phyloP scores from a whole-genome alignment of 495 filamentous ascomycete species.

The Penicillium bialowiezense region DNA sequence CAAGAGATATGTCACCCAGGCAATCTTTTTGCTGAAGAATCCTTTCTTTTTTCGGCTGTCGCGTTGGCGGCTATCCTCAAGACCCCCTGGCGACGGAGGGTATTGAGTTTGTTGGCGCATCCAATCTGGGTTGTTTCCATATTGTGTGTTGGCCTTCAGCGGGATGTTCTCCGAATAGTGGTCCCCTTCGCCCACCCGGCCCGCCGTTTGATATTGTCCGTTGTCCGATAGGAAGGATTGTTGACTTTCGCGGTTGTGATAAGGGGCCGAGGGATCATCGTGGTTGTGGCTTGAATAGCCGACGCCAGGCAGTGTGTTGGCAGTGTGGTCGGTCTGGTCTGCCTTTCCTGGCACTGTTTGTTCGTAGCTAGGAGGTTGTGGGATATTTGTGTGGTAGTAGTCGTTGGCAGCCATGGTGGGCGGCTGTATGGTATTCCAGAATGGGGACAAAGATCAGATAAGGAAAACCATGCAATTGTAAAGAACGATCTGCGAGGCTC shows the following conservation, averaged over 20 bases:
- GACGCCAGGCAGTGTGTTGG: slow-evolving; percentile 27
- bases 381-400: slow-evolving; percentile 61
- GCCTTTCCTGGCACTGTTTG: slow-evolving; percentile 27
- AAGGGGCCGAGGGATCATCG: slow-evolving; percentile 28
- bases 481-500: not conserved
- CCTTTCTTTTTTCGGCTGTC: slow-evolving; percentile 37
- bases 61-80: slow-evolving; percentile 12
- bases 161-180: slow-evolving; percentile 54
- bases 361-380: slow-evolving; percentile 43
- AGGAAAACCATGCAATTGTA: not conserved
- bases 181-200: slow-evolving; percentile 33
- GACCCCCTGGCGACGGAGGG: slow-evolving; percentile 32
- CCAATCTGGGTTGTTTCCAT: slow-evolving; percentile 33
- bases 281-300: slow-evolving; percentile 26
- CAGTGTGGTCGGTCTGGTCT: slow-evolving; percentile 31
- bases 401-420: slow-evolving; percentile 77
- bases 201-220: slow-evolving; percentile 30
- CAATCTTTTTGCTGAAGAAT: slow-evolving; percentile 60
- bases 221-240: slow-evolving; percentile 39
- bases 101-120: slow-evolving; percentile 45
- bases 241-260: slow-evolving; percentile 40
- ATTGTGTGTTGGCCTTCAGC: slow-evolving; percentile 36
- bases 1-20: slow-evolving; percentile 80
- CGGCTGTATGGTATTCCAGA: not conserved
- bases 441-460: not conserved